Percentiles rank a stretch among this genome's conserved stretches.
Evolutionary conservation across 2,329 filamentous ascomycete genomes (phyloP).

Genomic region (Clonostachys chloroleuca): DNA sequence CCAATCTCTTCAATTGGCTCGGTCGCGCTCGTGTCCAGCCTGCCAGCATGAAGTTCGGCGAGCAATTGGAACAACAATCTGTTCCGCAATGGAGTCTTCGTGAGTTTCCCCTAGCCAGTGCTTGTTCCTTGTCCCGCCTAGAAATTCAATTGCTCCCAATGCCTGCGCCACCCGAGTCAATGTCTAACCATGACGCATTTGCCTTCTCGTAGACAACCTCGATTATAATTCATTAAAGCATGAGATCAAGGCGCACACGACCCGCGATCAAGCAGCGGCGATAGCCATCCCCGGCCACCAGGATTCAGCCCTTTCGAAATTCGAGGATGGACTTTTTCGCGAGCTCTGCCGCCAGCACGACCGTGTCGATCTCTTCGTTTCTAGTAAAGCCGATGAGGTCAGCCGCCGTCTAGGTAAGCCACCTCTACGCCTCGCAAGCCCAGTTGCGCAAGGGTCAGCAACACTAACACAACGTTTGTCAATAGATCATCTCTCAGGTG

Average conservation of each 20-base stretch:
- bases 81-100: conserved; percentile 79
- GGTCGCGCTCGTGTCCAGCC: neutral
- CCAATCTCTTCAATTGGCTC: neutral
- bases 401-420: conserved; percentile 60
- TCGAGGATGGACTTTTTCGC: conserved; percentile 67
- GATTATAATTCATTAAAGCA: conserved; percentile 87
- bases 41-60: conserved; percentile 31
- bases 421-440: neutral
- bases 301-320: conserved; percentile 52
- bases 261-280: conserved; percentile 62
- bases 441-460: too few relatives aligned
- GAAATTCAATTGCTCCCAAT: too few relatives aligned
- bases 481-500: conserved; percentile 42
- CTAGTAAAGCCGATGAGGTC: conserved; percentile 77
- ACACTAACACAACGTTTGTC: conserved; percentile 8
- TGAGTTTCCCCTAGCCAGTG: conserved; percentile 27
- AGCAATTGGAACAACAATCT: conserved; percentile 66
- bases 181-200: conserved; percentile 2
- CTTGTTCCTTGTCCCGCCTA: conserved; percentile 1
- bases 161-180: neutral
- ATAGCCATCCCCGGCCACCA: conserved; percentile 71
- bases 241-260: conserved; percentile 77
- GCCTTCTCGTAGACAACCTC: conserved; percentile 61
- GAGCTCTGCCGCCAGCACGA: conserved; percentile 73
- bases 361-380: conserved; percentile 73